These are phyloP conservation scores for Hypoxylon sp. DNA, from an alignment of 2,329 filamentous ascomycete genomes.

Conservation along the genomic window DNA sequence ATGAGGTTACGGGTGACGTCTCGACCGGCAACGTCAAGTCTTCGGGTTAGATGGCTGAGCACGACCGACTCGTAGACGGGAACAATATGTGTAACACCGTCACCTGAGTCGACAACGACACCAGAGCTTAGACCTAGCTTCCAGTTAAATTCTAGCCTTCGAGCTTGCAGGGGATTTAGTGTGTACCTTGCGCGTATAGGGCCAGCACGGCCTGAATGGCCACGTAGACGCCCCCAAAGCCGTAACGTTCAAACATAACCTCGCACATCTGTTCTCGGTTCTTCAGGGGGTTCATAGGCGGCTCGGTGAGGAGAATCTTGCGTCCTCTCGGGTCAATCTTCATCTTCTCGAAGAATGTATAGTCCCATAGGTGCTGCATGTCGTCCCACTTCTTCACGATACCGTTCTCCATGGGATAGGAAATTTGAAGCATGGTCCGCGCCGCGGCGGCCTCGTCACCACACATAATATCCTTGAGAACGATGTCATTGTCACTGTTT, in stretches of 20 bases:
- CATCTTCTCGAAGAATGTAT: slow-evolving; percentile 98
- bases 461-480: slow-evolving; percentile 99
- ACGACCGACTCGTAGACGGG: slow-evolving; percentile 99
- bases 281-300: slow-evolving; percentile 96
- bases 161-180: neutral
- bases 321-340: slow-evolving; percentile 89
- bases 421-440: slow-evolving; percentile 97
- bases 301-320: slow-evolving; percentile 98
- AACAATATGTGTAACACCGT: slow-evolving; percentile 98
- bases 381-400: slow-evolving; percentile 99
- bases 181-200: slow-evolving; percentile 91
- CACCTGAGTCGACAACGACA: slow-evolving; percentile 98
- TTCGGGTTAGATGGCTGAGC: slow-evolving; percentile 93
- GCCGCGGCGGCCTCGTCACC: slow-evolving; percentile 97
- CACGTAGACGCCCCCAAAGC: slow-evolving; percentile 96
- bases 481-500: slow-evolving; percentile 74
- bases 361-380: slow-evolving; percentile 99
- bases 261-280: slow-evolving; percentile 99
- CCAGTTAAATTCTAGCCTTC: slow-evolving; percentile 12
- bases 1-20: slow-evolving; percentile 99
- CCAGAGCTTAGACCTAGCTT: slow-evolving; percentile 82
- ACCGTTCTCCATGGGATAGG: slow-evolving; percentile 99
- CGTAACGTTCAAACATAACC: slow-evolving; percentile 98
- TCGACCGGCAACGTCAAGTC: slow-evolving; percentile 94
- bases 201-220: slow-evolving; percentile 97